Percentiles rank a stretch among this genome's conserved stretches.
phyloP scores from a whole-genome alignment of 2,329 filamentous ascomycete genomes.

The Rasamsonia emersonii region DNA sequence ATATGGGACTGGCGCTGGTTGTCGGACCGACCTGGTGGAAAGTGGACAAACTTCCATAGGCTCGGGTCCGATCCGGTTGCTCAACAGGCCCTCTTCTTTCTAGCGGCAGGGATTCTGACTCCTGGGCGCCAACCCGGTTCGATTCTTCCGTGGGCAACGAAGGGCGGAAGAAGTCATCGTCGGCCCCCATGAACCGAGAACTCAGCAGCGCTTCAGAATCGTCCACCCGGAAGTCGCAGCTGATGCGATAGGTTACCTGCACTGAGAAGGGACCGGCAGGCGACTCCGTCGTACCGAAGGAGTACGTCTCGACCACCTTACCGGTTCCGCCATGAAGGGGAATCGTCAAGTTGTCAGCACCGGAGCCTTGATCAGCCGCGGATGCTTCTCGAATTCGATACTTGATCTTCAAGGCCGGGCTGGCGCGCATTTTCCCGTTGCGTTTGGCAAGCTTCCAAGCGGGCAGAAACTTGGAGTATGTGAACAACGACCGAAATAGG shows the following conservation, averaged over 20 bases:
- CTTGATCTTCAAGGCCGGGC: slow-evolving; percentile 60
- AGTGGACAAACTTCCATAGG: slow-evolving; percentile 82
- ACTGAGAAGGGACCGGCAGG: slow-evolving; percentile 77
- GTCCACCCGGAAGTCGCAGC: slow-evolving; percentile 84
- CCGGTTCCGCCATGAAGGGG: slow-evolving; percentile 57
- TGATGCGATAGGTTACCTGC: slow-evolving; percentile 73
- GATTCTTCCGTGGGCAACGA: slow-evolving; percentile 54
- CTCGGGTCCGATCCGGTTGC: slow-evolving; percentile 59
- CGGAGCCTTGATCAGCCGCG: slow-evolving; percentile 40
- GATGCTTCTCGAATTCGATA: slow-evolving; percentile 66
- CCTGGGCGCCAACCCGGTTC: slow-evolving; percentile 29
- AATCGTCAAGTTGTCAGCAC: slow-evolving; percentile 60
- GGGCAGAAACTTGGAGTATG: slow-evolving; percentile 72
- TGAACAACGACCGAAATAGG: slow-evolving; percentile 81
- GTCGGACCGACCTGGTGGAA: slow-evolving; percentile 71
- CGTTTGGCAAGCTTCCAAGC: slow-evolving; percentile 77
- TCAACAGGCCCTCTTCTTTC: slow-evolving; percentile 43
- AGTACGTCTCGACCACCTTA: slow-evolving; percentile 64
- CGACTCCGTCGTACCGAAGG: slow-evolving; percentile 76
- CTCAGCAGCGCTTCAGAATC: slow-evolving; percentile 85
- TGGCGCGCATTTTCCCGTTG: slow-evolving; percentile 58
- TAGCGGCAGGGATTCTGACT: slow-evolving; percentile 69
- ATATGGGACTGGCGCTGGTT: slow-evolving; percentile 75
- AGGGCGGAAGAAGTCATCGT: slow-evolving; percentile 78
- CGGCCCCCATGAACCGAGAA: slow-evolving; percentile 85